These are phyloP conservation scores for Metarhizium anisopliae DNA, from an alignment of 2,329 filamentous ascomycete species.

Conservation along the genomic window DNA sequence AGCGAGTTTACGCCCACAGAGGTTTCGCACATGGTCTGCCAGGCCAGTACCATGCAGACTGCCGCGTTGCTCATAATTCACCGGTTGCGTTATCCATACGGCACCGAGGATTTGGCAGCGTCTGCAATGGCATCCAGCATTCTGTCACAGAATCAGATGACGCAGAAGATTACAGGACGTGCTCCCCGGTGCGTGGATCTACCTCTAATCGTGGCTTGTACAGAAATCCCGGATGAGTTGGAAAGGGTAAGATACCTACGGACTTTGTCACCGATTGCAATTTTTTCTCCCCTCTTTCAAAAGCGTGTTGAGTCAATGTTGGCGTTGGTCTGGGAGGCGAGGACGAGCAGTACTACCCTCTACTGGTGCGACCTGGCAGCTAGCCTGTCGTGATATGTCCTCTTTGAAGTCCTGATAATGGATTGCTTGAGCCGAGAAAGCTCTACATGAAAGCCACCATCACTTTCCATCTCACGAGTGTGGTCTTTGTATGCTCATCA, in stretches of 20 bases:
- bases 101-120: background rate
- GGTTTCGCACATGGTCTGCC: constrained; percentile 19
- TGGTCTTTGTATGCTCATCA: too few species aligned
- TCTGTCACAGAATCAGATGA: constrained; percentile 15
- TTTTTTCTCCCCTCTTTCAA: too few species aligned
- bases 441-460: too few species aligned
- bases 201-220: constrained; percentile 14
- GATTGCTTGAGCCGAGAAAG: too few species aligned
- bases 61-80: constrained; percentile 9
- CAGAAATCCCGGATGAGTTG: constrained; percentile 11
- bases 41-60: constrained; percentile 15
- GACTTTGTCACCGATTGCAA: too few species aligned
- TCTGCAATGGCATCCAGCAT: constrained; percentile 11
- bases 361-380: too few species aligned
- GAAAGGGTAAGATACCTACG: constrained; percentile 1
- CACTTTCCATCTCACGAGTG: too few species aligned
- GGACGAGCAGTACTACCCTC: too few species aligned
- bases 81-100: constrained; percentile 12
- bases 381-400: too few species aligned
- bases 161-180: constrained; percentile 9
- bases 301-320: too few species aligned
- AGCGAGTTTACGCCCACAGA: constrained; percentile 12
- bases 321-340: too few species aligned
- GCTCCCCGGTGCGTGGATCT: constrained; percentile 13
- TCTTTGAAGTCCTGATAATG: too few species aligned